Percentiles rank a stretch among this genome's conserved stretches.
Conservation (phyloP, 2,329 filamentous ascomycete genomes). For the Cladosporium sp. region DNA sequence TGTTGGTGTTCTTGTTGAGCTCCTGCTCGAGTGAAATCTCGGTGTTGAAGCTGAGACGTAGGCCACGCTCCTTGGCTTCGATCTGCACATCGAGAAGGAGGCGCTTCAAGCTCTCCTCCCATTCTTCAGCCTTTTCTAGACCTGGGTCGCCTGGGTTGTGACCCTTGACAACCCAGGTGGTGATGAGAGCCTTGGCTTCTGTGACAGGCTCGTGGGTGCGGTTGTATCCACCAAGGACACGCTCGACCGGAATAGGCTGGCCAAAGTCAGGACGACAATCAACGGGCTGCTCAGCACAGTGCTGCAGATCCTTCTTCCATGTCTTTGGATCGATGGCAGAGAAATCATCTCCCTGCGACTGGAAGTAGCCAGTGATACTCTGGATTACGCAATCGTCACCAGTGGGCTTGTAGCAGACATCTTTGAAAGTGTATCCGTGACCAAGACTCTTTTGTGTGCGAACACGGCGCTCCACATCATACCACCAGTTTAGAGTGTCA, state of each 20-base stretch:
- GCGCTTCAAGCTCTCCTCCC: conserved; percentile 76
- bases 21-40: conserved; percentile 95
- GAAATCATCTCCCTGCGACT: conserved; percentile 56
- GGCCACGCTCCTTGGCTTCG: conserved; percentile 74
- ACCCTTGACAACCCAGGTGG: conserved; percentile 95
- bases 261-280: conserved; percentile 81
- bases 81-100: conserved; percentile 74
- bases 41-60: conserved; percentile 90
- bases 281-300: conserved; percentile 72
- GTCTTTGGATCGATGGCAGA: conserved; percentile 55
- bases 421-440: conserved; percentile 69
- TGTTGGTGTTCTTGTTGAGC: conserved; percentile 96
- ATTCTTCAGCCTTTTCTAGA: conserved; percentile 77
- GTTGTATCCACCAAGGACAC: conserved; percentile 81
- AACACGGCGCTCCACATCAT: conserved; percentile 79
- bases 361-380: conserved; percentile 85
- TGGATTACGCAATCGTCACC: conserved; percentile 89
- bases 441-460: conserved; percentile 68
- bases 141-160: conserved; percentile 70
- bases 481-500: conserved; percentile 91
- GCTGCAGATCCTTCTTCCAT: conserved; percentile 72
- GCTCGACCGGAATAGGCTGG: conserved; percentile 80
- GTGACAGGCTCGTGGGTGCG: conserved; percentile 58
- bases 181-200: conserved; percentile 76
- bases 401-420: conserved; percentile 93